A percentile compares a stretch with the other conserved stretches of the same genome.
These are phyloP conservation scores for Auxenochlorella pyrenoidosa DNA, from an alignment of 139 green algal genomes.

Conservation along the genomic window DNA sequence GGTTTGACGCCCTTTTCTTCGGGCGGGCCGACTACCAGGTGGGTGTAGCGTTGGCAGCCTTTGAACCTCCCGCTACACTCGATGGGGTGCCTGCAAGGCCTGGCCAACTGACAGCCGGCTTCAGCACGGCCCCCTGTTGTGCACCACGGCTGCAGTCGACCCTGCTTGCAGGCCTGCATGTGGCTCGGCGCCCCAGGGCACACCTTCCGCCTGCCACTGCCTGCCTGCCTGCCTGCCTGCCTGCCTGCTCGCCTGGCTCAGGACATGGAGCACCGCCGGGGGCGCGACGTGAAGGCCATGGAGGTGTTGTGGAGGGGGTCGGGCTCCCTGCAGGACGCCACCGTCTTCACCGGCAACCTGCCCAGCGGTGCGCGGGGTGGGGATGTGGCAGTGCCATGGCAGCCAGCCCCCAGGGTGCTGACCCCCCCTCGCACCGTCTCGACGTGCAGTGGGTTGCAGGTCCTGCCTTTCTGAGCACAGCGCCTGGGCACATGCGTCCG, in stretches of 20 bases:
- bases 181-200: too few relatives aligned
- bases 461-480: too few relatives aligned
- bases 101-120: too few relatives aligned
- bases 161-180: too few relatives aligned
- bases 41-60: not conserved
- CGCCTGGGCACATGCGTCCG: too few relatives aligned
- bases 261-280: slow-evolving; percentile 53
- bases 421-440: not conserved
- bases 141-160: too few relatives aligned
- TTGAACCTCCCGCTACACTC: too few relatives aligned
- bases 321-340: slow-evolving; percentile 52
- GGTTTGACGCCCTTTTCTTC: slow-evolving; percentile 90
- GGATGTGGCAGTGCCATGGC: too few relatives aligned
- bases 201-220: too few relatives aligned
- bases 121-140: too few relatives aligned
- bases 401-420: not conserved
- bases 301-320: slow-evolving; percentile 84
- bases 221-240: too few relatives aligned
- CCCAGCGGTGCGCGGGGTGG: slow-evolving; percentile 31
- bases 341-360: slow-evolving; percentile 76
- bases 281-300: slow-evolving; percentile 47
- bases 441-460: not conserved
- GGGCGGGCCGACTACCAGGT: slow-evolving; percentile 86
- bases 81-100: too few relatives aligned
- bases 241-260: not conserved